phyloP scores from a whole-genome alignment of 2,329 filamentous ascomycete species.

The Diplodia sapinea region DNA sequence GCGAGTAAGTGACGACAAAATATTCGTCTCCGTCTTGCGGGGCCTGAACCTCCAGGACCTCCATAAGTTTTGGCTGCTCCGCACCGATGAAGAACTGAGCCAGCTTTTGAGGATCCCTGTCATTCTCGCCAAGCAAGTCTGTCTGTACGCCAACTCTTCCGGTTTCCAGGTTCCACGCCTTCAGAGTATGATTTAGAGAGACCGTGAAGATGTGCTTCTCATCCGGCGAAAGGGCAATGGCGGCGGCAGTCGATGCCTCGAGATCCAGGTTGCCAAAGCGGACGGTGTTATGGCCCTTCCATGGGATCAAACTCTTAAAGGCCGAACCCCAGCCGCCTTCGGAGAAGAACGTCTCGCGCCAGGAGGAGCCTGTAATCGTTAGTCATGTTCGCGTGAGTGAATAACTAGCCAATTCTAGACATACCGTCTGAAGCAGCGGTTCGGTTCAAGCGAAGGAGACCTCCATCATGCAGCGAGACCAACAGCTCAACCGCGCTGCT shows the following conservation, averaged over 20 bases:
- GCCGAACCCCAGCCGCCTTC: slow-evolving; percentile 74
- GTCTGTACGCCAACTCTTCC: slow-evolving; percentile 77
- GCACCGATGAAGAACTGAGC: slow-evolving; percentile 81
- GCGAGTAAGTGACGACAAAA: slow-evolving; percentile 82
- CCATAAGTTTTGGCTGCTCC: slow-evolving; percentile 75
- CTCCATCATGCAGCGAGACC: slow-evolving; percentile 80
- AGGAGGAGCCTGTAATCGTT: slow-evolving; percentile 50
- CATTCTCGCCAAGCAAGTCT: slow-evolving; percentile 73
- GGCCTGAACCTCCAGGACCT: slow-evolving; percentile 66
- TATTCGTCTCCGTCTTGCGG: slow-evolving; percentile 58
- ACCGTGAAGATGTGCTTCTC: slow-evolving; percentile 72
- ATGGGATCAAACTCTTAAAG: slow-evolving; percentile 59
- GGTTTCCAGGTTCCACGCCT: slow-evolving; percentile 86
- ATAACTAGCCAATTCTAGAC: not conserved
- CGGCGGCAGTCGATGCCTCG: slow-evolving; percentile 66
- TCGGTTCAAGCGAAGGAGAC: slow-evolving; percentile 67
- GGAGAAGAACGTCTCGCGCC: slow-evolving; percentile 76
- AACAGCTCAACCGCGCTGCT: slow-evolving; percentile 75
- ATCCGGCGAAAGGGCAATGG: slow-evolving; percentile 57
- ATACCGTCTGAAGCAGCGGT: slow-evolving; percentile 39
- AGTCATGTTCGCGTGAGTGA: slow-evolving; percentile 41
- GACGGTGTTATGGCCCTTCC: slow-evolving; percentile 68
- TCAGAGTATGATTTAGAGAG: slow-evolving; percentile 85
- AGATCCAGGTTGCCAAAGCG: slow-evolving; percentile 70
- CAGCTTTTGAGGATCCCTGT: slow-evolving; percentile 66